These are phyloP conservation scores for Uncinocarpus reesii DNA, from an alignment of 2,329 filamentous ascomycete species.

Conservation along the genomic window DNA sequence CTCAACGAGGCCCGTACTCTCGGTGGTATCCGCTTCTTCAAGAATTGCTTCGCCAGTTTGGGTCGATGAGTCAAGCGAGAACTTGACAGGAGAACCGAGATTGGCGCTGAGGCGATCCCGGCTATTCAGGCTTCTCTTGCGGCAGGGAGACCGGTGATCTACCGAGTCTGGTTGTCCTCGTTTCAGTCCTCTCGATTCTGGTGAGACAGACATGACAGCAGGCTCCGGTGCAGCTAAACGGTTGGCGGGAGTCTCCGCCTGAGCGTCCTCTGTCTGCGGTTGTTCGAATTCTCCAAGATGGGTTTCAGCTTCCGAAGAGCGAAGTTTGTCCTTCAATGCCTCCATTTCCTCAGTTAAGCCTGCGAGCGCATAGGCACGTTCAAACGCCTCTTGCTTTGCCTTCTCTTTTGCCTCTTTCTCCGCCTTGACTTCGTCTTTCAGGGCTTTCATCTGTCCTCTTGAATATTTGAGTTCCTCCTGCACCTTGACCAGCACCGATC, in stretches of 20 bases:
- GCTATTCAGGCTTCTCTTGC: conserved; percentile 10
- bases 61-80: conserved; percentile 23
- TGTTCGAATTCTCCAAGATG: conserved; percentile 27
- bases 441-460: conserved; percentile 37
- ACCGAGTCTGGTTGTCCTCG: conserved; percentile 12
- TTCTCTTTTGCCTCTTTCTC: conserved; percentile 40
- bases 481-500: conserved; percentile 44
- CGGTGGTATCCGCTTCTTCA: conserved; percentile 13
- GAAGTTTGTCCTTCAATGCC: conserved; percentile 34
- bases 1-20: conserved; percentile 29
- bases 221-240: conserved; percentile 21
- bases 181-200: conserved; percentile 28
- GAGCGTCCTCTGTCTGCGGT: conserved; percentile 25
- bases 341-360: conserved; percentile 38
- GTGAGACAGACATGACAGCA: conserved; percentile 28
- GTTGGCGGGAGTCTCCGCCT: conserved; percentile 13
- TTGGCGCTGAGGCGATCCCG: conserved; percentile 15
- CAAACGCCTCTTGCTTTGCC: conserved; percentile 39
- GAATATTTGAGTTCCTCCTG: conserved; percentile 43
- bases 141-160: conserved; percentile 11
- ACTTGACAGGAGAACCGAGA: conserved; percentile 13
- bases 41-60: conserved; percentile 27
- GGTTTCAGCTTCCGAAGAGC: conserved; percentile 31
- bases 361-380: conserved; percentile 38
- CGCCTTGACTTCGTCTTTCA: conserved; percentile 45